A percentile compares a stretch with the other conserved stretches of the same genome.
phyloP scores from a whole-genome alignment of 345 rosid genomes.

The Trapa incisa region DNA sequence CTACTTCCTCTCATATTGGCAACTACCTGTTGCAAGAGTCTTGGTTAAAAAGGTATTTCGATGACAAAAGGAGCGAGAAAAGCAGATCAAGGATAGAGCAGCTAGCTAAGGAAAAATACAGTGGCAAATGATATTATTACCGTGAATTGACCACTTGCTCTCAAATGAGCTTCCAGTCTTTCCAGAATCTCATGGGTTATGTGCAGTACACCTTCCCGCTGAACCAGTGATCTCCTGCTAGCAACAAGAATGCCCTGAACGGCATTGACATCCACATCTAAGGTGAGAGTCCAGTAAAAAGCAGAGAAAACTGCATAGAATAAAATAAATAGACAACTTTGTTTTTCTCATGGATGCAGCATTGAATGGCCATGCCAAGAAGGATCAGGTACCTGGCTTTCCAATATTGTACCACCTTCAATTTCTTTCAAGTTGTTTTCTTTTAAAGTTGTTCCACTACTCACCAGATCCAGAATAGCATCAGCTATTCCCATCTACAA shows the following conservation, averaged over 20 bases:
- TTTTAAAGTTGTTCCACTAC: constrained; percentile 86
- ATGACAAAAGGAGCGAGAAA: neutral
- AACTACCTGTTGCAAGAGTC: constrained; percentile 38
- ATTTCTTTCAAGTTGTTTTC: constrained; percentile 96
- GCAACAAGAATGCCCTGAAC: constrained; percentile 81
- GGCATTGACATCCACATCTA: constrained; percentile 6
- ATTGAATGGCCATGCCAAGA: neutral
- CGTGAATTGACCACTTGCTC: constrained; percentile 71
- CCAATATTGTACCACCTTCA: constrained; percentile 73
- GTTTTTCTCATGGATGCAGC: neutral
- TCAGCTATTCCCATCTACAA: constrained; percentile 96
- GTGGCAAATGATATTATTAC: constrained; percentile 19
- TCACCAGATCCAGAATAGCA: constrained; percentile 96
- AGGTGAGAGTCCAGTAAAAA: constrained; percentile 5
- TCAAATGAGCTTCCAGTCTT: constrained; percentile 90
- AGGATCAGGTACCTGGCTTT: constrained; percentile 58
- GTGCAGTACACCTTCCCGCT: constrained; percentile 50
- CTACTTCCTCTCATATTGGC: constrained; percentile 93
- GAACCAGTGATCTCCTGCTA: constrained; percentile 63
- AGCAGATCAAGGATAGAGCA: constrained; percentile 1
- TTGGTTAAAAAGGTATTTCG: neutral
- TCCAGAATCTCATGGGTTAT: constrained; percentile 80
- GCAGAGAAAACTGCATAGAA: neutral
- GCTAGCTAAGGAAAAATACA: neutral
- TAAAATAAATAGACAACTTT: neutral